Percentiles rank a stretch among this genome's conserved stretches.
phyloP scores from a whole-genome alignment of 768 basidiomycete species.

The Hydnomerulius pinastri region DNA sequence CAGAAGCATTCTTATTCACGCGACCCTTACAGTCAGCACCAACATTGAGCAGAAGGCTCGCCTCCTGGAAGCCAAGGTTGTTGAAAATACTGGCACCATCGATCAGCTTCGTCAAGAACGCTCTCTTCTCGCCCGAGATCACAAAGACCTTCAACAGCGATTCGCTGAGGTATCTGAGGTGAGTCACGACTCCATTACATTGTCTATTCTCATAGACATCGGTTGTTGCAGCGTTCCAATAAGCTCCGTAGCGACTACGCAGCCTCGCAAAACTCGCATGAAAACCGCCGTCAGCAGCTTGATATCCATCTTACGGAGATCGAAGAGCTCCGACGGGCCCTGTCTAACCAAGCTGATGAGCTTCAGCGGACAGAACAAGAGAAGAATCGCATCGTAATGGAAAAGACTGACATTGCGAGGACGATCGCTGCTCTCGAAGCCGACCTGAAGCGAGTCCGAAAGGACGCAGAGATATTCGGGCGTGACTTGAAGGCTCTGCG shows the following conservation, averaged over 20 bases:
- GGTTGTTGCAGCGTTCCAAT: slow-evolving; percentile 50
- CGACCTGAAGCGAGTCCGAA: slow-evolving; percentile 73
- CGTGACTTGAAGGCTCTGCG: slow-evolving; percentile 71
- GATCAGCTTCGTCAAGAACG: slow-evolving; percentile 80
- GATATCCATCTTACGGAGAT: slow-evolving; percentile 73
- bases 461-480: slow-evolving; percentile 78
- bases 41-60: slow-evolving; percentile 76
- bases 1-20: background rate
- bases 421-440: slow-evolving; percentile 70
- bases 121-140: slow-evolving; percentile 63
- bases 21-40: slow-evolving; percentile 48
- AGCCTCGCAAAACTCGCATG: slow-evolving; percentile 64
- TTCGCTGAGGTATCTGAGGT: slow-evolving; percentile 72
- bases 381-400: slow-evolving; percentile 58
- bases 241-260: slow-evolving; percentile 63
- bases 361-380: slow-evolving; percentile 67
- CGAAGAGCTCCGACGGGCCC: slow-evolving; percentile 69
- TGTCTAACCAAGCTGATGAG: slow-evolving; percentile 60
- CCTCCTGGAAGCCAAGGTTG: slow-evolving; percentile 63
- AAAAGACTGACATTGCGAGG: slow-evolving; percentile 64
- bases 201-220: background rate
- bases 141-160: slow-evolving; percentile 71
- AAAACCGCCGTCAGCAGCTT: slow-evolving; percentile 71
- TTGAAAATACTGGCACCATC: slow-evolving; percentile 69
- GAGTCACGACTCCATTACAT: slow-evolving; percentile 15